phyloP scores from a whole-genome alignment of 805 yeast genomes.

The Candida adriatica region DNA sequence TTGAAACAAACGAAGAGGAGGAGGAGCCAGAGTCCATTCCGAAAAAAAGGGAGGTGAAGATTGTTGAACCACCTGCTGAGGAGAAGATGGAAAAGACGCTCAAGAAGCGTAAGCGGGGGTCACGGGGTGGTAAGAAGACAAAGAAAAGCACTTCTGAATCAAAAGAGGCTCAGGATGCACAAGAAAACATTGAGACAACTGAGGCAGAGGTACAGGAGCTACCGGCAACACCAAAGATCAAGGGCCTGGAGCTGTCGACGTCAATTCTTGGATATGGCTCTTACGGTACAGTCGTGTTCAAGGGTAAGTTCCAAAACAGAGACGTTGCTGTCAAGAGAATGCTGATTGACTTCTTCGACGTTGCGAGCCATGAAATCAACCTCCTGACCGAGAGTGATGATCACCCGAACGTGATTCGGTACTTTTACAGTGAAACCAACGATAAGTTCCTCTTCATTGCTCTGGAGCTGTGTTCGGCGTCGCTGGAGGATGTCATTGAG shows the following conservation, averaged over 20 bases:
- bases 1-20: too few relatives aligned
- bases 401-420: conserved; percentile 90
- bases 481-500: conserved; percentile 80
- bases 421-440: conserved; percentile 87
- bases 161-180: too few relatives aligned
- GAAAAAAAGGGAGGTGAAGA: conserved; percentile 21
- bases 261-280: conserved; percentile 90
- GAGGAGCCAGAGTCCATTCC: too few relatives aligned
- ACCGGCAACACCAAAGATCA: too few relatives aligned
- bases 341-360: conserved; percentile 87
- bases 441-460: conserved; percentile 91
- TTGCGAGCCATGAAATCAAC: conserved; percentile 87
- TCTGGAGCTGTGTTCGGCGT: conserved; percentile 81
- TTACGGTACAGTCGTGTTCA: conserved; percentile 91
- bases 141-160: conserved; percentile 27
- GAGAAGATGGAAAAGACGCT: conserved; percentile 20
- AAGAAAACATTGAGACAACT: too few relatives aligned
- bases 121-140: conserved; percentile 72
- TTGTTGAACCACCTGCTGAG: conserved; percentile 23
- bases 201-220: too few relatives aligned
- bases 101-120: conserved; percentile 75
- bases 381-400: conserved; percentile 90
- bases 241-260: conserved; percentile 58
- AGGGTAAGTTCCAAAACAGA: conserved; percentile 83
- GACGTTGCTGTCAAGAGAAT: conserved; percentile 95